phyloP scores from a whole-genome alignment of 306 rosid genomes.

The Sicyos baderoa region DNA sequence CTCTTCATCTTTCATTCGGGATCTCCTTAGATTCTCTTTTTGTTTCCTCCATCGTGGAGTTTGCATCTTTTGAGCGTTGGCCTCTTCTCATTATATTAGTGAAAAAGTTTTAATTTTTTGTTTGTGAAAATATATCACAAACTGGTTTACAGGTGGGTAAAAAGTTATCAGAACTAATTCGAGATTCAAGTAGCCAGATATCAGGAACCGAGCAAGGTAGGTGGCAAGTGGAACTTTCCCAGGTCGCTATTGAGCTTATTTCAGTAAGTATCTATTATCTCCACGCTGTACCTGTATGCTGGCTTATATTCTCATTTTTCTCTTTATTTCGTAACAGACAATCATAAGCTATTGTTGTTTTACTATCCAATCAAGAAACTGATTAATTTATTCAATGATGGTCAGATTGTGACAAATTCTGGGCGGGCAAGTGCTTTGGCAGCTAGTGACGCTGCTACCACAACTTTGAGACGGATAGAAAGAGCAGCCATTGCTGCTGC shows the following conservation, averaged over 20 bases:
- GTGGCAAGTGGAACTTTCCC: slow-evolving; percentile 98
- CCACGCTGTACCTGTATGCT: neutral
- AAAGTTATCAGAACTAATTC: slow-evolving; percentile 80
- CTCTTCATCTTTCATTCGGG: too few species aligned
- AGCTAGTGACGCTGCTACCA: slow-evolving; percentile 97
- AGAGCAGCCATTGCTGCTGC: slow-evolving; percentile 99
- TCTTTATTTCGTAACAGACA: neutral
- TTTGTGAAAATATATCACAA: neutral
- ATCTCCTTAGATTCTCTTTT: too few species aligned
- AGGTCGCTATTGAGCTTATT: slow-evolving; percentile 94
- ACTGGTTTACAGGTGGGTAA: slow-evolving; percentile 67
- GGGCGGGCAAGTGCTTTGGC: slow-evolving; percentile 97
- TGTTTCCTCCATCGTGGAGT: too few species aligned
- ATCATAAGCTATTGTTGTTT: neutral
- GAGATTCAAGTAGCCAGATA: slow-evolving; percentile 83
- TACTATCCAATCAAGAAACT: neutral
- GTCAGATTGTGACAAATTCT: slow-evolving; percentile 90
- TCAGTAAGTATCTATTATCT: slow-evolving; percentile 45
- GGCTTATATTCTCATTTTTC: neutral
- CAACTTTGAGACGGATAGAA: slow-evolving; percentile 98
- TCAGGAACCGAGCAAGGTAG: slow-evolving; percentile 82
- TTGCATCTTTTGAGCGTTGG: too few species aligned
- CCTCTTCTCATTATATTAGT: too few species aligned
- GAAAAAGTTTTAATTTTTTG: too few species aligned
- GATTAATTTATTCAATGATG: slow-evolving; percentile 12